Conservation (phyloP, 345 rosid genomes). For the Eucalyptus curtisii region DNA sequence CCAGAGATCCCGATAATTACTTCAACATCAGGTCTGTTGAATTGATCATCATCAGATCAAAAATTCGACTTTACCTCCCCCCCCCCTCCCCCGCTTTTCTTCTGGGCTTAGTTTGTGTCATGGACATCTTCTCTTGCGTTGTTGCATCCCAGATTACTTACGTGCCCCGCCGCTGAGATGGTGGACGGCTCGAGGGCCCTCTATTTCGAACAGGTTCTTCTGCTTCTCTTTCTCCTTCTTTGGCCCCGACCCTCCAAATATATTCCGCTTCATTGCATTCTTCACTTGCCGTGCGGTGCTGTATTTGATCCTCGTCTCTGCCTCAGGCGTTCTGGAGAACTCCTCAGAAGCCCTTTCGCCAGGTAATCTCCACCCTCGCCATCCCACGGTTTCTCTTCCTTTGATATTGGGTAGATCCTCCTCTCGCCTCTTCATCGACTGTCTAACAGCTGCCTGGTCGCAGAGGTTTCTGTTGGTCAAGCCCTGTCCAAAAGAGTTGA, state of each 20-base stretch:
- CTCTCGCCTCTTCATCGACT: not conserved
- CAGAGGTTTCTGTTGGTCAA: constrained; percentile 87
- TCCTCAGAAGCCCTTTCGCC: constrained; percentile 88
- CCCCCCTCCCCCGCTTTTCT: not conserved
- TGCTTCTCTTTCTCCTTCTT: not conserved
- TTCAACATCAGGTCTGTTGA: constrained; percentile 65
- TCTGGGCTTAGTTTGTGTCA: not conserved
- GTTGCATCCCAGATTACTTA: constrained; percentile 42
- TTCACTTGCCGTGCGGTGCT: not conserved
- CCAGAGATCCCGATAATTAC: constrained; percentile 81
- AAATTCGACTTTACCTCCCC: not conserved
- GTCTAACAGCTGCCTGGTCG: not conserved
- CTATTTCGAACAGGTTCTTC: constrained; percentile 59
- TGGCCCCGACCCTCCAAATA: not conserved
- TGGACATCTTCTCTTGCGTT: not conserved
- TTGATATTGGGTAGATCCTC: not conserved
- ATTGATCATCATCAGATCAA: not conserved
- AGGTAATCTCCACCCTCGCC: constrained; percentile 21
- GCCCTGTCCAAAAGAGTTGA: constrained; percentile 86
- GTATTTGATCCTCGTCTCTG: not conserved
- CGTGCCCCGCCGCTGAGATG: constrained; percentile 88
- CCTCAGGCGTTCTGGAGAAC: constrained; percentile 81
- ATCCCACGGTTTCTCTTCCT: not conserved
- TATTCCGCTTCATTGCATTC: not conserved
- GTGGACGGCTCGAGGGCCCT: constrained; percentile 78